Base-by-base conservation (phyloP, 352 stramenopile species). In the Albugo laibachii region DNA sequence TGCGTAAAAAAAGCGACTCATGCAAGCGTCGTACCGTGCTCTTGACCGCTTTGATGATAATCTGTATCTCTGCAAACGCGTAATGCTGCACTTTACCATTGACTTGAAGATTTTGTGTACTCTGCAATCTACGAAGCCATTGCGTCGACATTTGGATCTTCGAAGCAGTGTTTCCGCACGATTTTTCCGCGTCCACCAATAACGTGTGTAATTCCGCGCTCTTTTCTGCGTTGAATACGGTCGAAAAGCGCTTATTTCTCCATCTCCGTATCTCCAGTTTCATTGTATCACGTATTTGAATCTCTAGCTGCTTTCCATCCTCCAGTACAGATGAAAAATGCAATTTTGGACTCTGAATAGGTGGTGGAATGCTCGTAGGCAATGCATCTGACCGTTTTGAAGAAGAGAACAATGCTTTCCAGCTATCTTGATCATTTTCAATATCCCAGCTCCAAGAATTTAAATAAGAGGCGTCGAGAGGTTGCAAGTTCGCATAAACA, bases 401-500 rank as follows among this genome's bases (percentile, higher is more conserved):
- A 5, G 39, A n/a, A 21, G 61, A 53, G 45, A 88, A 85, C 24
- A 95, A 87, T 13, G 86, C 80, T 52, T 67, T 75, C 89, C 86
- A 97, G 15, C 62, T 67, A 44, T 78, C 86, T 3, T 46, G 0
- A 54, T 95, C 86, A 34, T 48, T 58, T 24, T 78, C 69, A 31
- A 96, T 55, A 45, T 93, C 61, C 66, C 87, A 95, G n/a, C 68
- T 65, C 37, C 95, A 53, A 5, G 85, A 55, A 27, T 59, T 65
- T 16, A 72, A 61, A 2, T 47, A 62, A 13, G 24, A 31, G 24
- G 24, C 24, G 24, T 57, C 57, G 0, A 66, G 40, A 18, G 59
- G 58, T 38, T 95, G 72, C 2, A 94, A 47, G 50, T 96, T 96
- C 20, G 78, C 85, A 45, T 79, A 97, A 6, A 96, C 57, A 47